Conservation (phyloP, 805 yeast genomes). For the Brettanomyces sp. region DNA sequence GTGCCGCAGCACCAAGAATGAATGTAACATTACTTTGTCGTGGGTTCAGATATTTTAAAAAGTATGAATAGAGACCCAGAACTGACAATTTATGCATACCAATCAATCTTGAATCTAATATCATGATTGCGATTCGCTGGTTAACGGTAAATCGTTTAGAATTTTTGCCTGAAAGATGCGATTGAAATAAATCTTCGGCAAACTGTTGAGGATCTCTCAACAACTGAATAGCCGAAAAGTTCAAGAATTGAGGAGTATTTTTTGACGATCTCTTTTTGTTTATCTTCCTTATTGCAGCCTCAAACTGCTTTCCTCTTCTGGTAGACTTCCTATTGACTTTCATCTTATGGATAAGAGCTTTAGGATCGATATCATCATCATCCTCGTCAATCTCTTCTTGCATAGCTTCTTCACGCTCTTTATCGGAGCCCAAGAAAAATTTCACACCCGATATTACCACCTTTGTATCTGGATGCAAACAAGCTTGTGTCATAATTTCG, state of each 20-base stretch:
- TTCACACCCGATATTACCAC: conserved; percentile 84
- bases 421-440: conserved; percentile 92
- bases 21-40: conserved; percentile 92
- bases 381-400: conserved; percentile 63
- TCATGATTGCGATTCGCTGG: conserved; percentile 83
- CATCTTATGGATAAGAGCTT: conserved; percentile 68
- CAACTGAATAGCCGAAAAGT: conserved; percentile 90
- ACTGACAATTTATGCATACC: conserved; percentile 93
- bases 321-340: conserved; percentile 74
- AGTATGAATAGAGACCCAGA: conserved; percentile 80
- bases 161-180: conserved; percentile 62
- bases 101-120: conserved; percentile 75
- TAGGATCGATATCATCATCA: conserved; percentile 57
- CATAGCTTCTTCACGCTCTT: conserved; percentile 78
- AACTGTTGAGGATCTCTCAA: conserved; percentile 97
- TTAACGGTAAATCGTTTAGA: conserved; percentile 70
- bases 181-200: conserved; percentile 73
- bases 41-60: conserved; percentile 85
- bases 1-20: conserved; percentile 94
- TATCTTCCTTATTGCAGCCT: conserved; percentile 56
- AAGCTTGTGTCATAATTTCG: conserved; percentile 96
- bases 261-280: conserved; percentile 56
- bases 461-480: conserved; percentile 77
- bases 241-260: conserved; percentile 53
- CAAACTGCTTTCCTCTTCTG: conserved; percentile 74